These are phyloP conservation scores for Beta vulgaris DNA, from an alignment of 148 eudicot genomes.

Conservation along the genomic window DNA sequence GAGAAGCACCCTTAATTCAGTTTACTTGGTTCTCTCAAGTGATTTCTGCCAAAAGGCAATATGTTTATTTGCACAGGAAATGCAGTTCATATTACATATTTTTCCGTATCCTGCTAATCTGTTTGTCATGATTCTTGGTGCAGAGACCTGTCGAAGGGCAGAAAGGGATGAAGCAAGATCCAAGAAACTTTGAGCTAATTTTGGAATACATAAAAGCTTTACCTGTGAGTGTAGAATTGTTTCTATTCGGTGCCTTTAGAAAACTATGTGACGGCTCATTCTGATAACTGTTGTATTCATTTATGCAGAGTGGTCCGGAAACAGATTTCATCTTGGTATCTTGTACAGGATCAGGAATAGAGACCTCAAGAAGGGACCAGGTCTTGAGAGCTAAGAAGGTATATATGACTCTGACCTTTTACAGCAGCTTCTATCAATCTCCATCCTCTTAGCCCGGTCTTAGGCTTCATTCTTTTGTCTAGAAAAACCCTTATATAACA, in stretches of 20 bases:
- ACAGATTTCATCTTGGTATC: slow-evolving; percentile 95
- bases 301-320: slow-evolving; percentile 88
- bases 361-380: slow-evolving; percentile 74
- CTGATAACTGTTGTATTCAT: slow-evolving; percentile 11
- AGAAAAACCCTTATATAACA: background rate
- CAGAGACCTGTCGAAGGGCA: slow-evolving; percentile 81
- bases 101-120: background rate
- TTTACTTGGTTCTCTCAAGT: too few relatives aligned
- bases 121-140: slow-evolving; percentile 15
- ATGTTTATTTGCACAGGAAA: too few relatives aligned
- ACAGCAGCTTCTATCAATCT: background rate
- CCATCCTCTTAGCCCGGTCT: background rate
- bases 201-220: slow-evolving; percentile 89
- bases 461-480: background rate
- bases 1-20: too few relatives aligned
- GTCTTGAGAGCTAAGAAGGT: slow-evolving; percentile 94
- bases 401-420: slow-evolving; percentile 4
- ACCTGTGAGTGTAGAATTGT: slow-evolving; percentile 56
- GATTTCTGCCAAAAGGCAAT: too few relatives aligned
- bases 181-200: slow-evolving; percentile 79
- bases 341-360: slow-evolving; percentile 89
- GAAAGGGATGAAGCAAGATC: slow-evolving; percentile 59
- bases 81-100: too few relatives aligned
- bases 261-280: background rate
- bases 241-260: background rate